Evolutionary conservation across 352 stramenopile genomes (phyloP).

Genomic region (Globisporangium viniferum): DNA sequence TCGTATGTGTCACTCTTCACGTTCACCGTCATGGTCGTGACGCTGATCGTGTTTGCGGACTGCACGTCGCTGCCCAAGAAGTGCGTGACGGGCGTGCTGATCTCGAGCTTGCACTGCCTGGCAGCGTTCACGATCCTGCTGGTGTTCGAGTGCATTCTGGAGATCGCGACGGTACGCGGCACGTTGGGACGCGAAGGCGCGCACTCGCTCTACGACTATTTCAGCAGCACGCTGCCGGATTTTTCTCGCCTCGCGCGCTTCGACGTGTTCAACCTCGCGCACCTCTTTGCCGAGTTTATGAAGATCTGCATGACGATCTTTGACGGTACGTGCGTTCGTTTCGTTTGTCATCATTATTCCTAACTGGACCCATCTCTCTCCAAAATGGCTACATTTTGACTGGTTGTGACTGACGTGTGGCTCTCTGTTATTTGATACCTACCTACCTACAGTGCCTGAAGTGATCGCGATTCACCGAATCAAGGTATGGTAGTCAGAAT

Average conservation of each 20-base stretch:
- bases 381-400: constrained; percentile 10
- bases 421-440: not conserved
- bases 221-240: constrained; percentile 70
- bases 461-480: constrained; percentile 77
- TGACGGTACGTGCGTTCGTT: constrained; percentile 44
- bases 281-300: constrained; percentile 68
- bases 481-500: constrained; percentile 32
- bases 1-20: constrained; percentile 76
- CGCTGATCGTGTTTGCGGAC: constrained; percentile 68
- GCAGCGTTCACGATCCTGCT: constrained; percentile 72
- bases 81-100: constrained; percentile 38
- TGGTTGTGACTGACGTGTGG: constrained; percentile 4
- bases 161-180: constrained; percentile 62
- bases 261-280: constrained; percentile 60
- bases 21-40: constrained; percentile 53
- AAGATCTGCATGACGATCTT: constrained; percentile 82
- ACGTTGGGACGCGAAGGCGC: constrained; percentile 59
- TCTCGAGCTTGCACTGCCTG: constrained; percentile 59
- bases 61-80: constrained; percentile 65
- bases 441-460: constrained; percentile 53
- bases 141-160: constrained; percentile 77
- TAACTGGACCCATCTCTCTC: not conserved
- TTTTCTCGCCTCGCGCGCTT: constrained; percentile 61
- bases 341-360: not conserved
- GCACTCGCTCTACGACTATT: constrained; percentile 76